phyloP scores from a whole-genome alignment of 106 monocot species.

The Phalaenopsis aphrodite region DNA sequence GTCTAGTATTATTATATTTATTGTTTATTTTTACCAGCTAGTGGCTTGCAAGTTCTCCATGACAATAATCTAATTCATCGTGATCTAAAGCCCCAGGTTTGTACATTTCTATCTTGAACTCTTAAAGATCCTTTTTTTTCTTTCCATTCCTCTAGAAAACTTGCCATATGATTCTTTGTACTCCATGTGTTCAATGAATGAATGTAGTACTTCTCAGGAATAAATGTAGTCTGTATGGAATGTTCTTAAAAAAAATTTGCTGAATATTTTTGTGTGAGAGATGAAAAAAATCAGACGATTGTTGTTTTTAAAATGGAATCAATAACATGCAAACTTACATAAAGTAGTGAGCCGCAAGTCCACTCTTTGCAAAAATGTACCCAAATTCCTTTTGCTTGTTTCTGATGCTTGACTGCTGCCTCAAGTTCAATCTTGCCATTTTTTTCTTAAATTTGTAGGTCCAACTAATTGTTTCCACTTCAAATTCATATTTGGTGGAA shows the following conservation, averaged over 20 bases:
- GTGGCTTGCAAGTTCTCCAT: slow-evolving; percentile 85
- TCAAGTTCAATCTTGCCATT: neutral
- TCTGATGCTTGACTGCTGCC: neutral
- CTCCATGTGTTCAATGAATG: neutral
- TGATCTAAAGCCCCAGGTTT: slow-evolving; percentile 96
- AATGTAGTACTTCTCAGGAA: too few species aligned
- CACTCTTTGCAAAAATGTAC: neutral
- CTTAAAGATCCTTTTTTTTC: neutral
- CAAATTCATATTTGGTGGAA: neutral
- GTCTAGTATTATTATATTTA: neutral
- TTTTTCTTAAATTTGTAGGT: neutral
- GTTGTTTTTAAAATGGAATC: neutral
- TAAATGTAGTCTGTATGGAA: neutral
- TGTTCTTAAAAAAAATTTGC: neutral
- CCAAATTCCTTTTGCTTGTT: neutral
- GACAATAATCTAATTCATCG: slow-evolving; percentile 89
- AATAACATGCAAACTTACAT: neutral
- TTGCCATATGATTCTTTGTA: neutral
- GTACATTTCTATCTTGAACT: slow-evolving; percentile 3
- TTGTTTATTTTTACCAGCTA: slow-evolving; percentile 36
- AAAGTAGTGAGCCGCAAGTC: neutral
- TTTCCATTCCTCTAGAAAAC: neutral
- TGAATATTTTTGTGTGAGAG: neutral
- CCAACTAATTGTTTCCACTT: neutral
- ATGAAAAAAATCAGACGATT: neutral